Percentiles rank a stretch among this genome's conserved stretches.
Evolutionary conservation across 805 yeast genomes (phyloP).

Genomic region (Yamadazyma tumulicola): DNA sequence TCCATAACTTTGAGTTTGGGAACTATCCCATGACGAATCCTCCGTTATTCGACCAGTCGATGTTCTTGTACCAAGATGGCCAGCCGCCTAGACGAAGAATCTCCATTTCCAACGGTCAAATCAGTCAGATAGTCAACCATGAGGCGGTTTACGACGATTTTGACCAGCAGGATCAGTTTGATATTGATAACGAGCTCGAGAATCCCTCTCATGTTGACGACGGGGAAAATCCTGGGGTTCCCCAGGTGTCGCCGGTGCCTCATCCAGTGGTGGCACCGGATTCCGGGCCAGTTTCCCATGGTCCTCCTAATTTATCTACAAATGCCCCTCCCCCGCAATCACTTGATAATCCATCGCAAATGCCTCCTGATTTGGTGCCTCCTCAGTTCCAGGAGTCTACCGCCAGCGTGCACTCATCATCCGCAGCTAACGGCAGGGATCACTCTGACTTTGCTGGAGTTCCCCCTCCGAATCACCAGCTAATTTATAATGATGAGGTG

Average conservation of each 20-base stretch:
- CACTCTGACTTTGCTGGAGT: slow-evolving; percentile 30
- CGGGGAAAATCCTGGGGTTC: too few species aligned
- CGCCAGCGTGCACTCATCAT: neutral
- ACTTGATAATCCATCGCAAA: neutral
- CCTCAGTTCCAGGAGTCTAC: neutral
- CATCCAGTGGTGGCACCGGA: neutral
- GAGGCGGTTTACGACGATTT: slow-evolving; percentile 35
- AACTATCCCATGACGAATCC: slow-evolving; percentile 44
- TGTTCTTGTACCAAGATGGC: slow-evolving; percentile 30
- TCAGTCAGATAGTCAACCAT: slow-evolving; percentile 63
- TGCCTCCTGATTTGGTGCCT: neutral
- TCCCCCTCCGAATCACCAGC: slow-evolving; percentile 48
- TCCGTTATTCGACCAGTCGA: slow-evolving; percentile 43
- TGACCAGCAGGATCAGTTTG: slow-evolving; percentile 7
- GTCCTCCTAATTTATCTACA: neutral
- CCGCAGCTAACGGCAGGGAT: slow-evolving; percentile 1
- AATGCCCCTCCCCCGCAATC: neutral
- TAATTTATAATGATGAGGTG: slow-evolving; percentile 54
- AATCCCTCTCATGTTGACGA: too few species aligned
- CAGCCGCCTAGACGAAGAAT: slow-evolving; percentile 55
- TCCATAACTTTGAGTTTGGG: slow-evolving; percentile 4
- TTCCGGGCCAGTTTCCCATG: neutral
- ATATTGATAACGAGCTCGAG: slow-evolving; percentile 4
- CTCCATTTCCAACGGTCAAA: slow-evolving; percentile 82
- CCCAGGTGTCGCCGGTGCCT: neutral